A percentile compares a stretch with the other conserved stretches of the same genome.
These are phyloP conservation scores for Chlamydomonas schloesseri DNA, from an alignment of 139 green algal genomes.

Conservation along the genomic window DNA sequence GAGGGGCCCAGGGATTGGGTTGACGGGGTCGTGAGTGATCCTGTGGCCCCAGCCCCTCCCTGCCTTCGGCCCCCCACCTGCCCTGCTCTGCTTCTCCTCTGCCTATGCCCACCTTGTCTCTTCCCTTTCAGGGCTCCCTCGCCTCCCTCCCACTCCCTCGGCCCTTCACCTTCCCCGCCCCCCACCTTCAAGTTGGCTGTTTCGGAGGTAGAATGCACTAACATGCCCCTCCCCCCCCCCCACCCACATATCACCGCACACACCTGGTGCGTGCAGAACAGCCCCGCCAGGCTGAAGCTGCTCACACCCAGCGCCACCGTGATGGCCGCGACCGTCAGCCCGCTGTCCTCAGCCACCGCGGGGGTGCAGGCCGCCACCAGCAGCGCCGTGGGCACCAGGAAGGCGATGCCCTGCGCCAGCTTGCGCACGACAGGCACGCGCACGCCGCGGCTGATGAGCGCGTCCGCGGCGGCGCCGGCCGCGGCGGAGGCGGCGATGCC, in stretches of 20 bases:
- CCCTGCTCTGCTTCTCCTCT: too few relatives aligned
- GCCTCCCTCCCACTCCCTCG: too few relatives aligned
- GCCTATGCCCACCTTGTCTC: too few relatives aligned
- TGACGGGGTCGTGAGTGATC: too few relatives aligned
- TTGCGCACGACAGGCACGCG: constrained; percentile 85
- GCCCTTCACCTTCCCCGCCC: too few relatives aligned
- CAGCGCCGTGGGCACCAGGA: constrained; percentile 85
- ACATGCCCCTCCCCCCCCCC: neutral
- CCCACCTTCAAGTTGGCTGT: too few relatives aligned
- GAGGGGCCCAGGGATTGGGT: too few relatives aligned
- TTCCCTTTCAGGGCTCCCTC: too few relatives aligned
- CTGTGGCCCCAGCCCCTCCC: too few relatives aligned
- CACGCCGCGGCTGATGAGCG: constrained; percentile 78
- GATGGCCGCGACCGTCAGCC: constrained; percentile 66
- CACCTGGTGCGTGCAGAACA: constrained; percentile 96
- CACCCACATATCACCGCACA: neutral
- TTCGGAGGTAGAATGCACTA: too few relatives aligned
- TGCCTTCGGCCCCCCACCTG: too few relatives aligned
- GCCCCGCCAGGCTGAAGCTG: constrained; percentile 87
- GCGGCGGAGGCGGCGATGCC: constrained; percentile 71
- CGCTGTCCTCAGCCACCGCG: constrained; percentile 39
- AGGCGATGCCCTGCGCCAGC: constrained; percentile 81
- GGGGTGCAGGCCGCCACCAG: constrained; percentile 70
- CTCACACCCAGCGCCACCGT: constrained; percentile 83
- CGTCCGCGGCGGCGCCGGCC: constrained; percentile 82